Evolutionary conservation across 257 asterid genomes (phyloP).

Genomic region (Lithospermum erythrorhizon): DNA sequence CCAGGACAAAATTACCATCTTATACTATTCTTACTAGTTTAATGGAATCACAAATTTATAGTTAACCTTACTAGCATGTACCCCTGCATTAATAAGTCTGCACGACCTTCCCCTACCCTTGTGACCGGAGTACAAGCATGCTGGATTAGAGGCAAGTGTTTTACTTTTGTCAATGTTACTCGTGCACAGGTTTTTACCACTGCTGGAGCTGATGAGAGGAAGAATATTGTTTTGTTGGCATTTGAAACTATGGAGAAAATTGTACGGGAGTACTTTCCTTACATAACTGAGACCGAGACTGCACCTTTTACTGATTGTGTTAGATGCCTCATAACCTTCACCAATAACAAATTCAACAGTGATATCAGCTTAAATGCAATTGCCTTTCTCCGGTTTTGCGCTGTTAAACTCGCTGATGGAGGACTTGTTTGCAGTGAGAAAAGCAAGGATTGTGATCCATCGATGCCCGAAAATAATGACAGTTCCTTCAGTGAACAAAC

Average conservation of each 20-base stretch:
- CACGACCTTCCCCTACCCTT: neutral
- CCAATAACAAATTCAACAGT: conserved; percentile 86
- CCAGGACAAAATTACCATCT: neutral
- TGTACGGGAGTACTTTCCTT: conserved; percentile 89
- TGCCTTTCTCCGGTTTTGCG: conserved; percentile 98
- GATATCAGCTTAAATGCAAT: conserved; percentile 98
- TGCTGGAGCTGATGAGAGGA: conserved; percentile 98
- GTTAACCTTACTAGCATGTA: neutral
- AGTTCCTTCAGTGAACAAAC: conserved; percentile 43
- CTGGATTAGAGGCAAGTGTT: neutral
- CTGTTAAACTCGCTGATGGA: conserved; percentile 95
- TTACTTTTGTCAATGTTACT: neutral
- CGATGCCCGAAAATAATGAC: conserved; percentile 21
- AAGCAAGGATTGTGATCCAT: conserved; percentile 36
- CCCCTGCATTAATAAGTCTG: neutral
- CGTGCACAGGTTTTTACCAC: conserved; percentile 73
- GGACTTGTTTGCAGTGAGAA: conserved; percentile 70
- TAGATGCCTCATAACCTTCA: conserved; percentile 89
- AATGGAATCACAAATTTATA: neutral
- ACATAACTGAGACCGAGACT: conserved; percentile 90
- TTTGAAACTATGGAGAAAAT: conserved; percentile 97
- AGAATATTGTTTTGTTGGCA: conserved; percentile 86
- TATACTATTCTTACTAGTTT: neutral
- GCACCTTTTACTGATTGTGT: conserved; percentile 89
- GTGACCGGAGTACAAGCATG: neutral